These are phyloP conservation scores for Mycena metata DNA, from an alignment of 768 basidiomycete genomes.

Conservation along the genomic window DNA sequence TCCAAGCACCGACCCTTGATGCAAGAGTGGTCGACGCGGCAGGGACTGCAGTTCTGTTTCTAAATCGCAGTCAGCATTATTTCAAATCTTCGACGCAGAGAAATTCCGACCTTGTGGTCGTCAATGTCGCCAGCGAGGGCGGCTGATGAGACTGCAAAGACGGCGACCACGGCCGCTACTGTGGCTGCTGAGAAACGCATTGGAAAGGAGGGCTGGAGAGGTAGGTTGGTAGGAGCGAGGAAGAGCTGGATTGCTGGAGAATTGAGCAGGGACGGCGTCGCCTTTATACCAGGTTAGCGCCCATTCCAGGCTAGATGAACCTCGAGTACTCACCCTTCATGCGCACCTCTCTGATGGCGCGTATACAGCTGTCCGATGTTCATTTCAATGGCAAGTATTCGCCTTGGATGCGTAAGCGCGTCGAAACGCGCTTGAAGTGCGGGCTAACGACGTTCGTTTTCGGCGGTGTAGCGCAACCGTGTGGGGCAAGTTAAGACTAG, in stretches of 20 bases:
- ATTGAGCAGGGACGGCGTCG: background rate
- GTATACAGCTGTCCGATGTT: background rate
- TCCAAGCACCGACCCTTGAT: slow-evolving; percentile 8
- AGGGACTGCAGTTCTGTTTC: slow-evolving; percentile 1
- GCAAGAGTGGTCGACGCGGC: slow-evolving; percentile 4
- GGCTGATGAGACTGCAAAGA: slow-evolving; percentile 22
- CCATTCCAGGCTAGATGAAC: slow-evolving; percentile 13
- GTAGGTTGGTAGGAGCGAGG: slow-evolving; percentile 1
- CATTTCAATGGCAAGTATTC: background rate
- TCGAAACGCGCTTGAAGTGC: no score
- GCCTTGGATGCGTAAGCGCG: background rate
- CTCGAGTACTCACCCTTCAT: background rate
- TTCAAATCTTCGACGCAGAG: background rate
- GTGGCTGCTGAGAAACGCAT: slow-evolving; percentile 20
- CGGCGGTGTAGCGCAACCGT: no score
- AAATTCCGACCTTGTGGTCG: background rate
- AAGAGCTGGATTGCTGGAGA: slow-evolving; percentile 26
- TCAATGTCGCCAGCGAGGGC: background rate
- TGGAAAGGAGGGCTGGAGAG: background rate
- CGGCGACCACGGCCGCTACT: slow-evolving; percentile 11
- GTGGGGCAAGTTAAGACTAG: no score
- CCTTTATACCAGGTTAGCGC: slow-evolving; percentile 1
- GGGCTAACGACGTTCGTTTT: no score
- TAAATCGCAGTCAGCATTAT: background rate
- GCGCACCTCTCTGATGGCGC: background rate